phyloP scores from a whole-genome alignment of 1,284 basidiomycete species.

The Cryptococcus deneoformans region DNA sequence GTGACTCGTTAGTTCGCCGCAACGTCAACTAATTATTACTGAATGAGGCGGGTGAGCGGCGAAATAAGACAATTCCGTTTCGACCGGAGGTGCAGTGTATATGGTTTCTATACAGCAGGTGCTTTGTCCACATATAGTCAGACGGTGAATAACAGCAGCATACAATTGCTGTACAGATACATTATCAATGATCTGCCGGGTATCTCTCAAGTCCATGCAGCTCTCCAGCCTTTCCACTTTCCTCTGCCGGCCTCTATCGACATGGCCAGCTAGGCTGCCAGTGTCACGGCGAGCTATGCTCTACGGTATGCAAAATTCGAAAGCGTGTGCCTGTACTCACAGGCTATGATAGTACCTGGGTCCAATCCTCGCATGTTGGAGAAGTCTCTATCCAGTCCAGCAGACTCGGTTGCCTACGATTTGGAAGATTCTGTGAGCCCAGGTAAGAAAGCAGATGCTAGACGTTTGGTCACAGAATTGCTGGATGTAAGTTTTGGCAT shows the following conservation, averaged over 20 bases:
- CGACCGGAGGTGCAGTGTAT: not conserved
- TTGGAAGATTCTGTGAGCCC: slow-evolving; percentile 79
- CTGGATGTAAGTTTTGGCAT: slow-evolving; percentile 47
- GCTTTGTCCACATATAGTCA: too few species aligned
- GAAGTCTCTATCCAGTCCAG: slow-evolving; percentile 63
- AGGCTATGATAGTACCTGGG: slow-evolving; percentile 58
- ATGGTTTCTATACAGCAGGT: not conserved
- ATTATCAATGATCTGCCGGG: too few species aligned
- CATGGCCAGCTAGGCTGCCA: slow-evolving; percentile 5
- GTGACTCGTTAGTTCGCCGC: too few species aligned
- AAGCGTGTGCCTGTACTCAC: not conserved
- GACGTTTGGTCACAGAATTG: slow-evolving; percentile 60
- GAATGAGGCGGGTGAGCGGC: too few species aligned
- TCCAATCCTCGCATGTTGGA: slow-evolving; percentile 75
- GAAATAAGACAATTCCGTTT: too few species aligned
- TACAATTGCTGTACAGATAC: too few species aligned
- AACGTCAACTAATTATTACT: too few species aligned
- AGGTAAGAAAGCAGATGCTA: slow-evolving; percentile 62
- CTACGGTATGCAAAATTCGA: slow-evolving; percentile 29
- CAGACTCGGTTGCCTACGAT: slow-evolving; percentile 80
- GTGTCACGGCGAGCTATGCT: slow-evolving; percentile 41
- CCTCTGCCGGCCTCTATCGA: not conserved
- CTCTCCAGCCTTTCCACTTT: too few species aligned
- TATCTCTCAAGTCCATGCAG: too few species aligned
- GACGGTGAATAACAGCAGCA: too few species aligned